phyloP scores from a whole-genome alignment of 169 alveolate genomes.

The Eimeria zaria region DNA sequence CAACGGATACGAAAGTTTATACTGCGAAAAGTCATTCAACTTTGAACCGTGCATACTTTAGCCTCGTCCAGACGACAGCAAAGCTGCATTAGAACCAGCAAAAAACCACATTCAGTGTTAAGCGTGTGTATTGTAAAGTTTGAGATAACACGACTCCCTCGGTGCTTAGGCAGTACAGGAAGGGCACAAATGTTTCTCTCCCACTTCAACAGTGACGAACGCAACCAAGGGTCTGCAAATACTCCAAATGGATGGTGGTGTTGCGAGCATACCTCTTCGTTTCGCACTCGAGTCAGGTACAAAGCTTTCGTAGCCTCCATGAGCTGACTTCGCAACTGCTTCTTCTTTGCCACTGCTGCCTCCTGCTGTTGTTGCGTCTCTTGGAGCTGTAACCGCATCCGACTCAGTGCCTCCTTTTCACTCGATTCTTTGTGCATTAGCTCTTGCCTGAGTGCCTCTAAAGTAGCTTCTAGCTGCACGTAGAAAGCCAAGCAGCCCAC shows the following conservation, averaged over 20 bases:
- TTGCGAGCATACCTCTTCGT: slow-evolving; percentile 27
- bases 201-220: not conserved
- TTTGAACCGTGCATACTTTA: not conserved
- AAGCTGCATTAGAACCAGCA: slow-evolving; percentile 21
- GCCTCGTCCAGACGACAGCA: slow-evolving; percentile 59
- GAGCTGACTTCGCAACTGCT: slow-evolving; percentile 57
- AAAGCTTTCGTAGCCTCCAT: slow-evolving; percentile 54
- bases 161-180: not conserved
- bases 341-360: slow-evolving; percentile 36
- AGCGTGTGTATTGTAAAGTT: not conserved
- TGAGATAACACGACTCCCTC: not conserved
- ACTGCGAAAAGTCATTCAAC: not conserved
- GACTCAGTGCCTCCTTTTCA: not conserved
- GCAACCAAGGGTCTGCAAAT: not conserved
- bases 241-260: not conserved
- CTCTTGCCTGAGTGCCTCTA: slow-evolving; percentile 56
- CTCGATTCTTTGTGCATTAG: slow-evolving; percentile 26
- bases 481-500: not conserved
- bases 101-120: slow-evolving; percentile 2
- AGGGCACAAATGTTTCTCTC: not conserved
- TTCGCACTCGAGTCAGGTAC: slow-evolving; percentile 59
- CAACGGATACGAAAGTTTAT: not conserved
- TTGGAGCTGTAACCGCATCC: slow-evolving; percentile 10
- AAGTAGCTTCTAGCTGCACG: slow-evolving; percentile 65
- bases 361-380: slow-evolving; percentile 47